Evolutionary conservation across 495 filamentous ascomycete species (phyloP), one percentile per base, ranked within the genome.

Genomic region (Hamigera avellanea): DNA sequence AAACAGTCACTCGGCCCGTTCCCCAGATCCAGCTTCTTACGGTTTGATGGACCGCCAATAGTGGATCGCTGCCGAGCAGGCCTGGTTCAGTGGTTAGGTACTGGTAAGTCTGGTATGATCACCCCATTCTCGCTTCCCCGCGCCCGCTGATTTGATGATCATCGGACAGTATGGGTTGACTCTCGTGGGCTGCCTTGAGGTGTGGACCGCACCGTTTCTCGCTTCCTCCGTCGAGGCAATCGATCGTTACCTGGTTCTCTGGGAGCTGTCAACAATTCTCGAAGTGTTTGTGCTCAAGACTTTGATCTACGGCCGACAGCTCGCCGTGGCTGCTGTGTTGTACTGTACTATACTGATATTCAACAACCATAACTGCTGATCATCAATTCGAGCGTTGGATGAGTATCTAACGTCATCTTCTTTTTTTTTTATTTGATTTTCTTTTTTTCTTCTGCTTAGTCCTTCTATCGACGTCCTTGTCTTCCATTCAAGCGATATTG

Each of bases 1-100:
- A 45, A 49, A 39, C 25, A 13, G 21, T 40, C 28, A 21, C 31
- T 36, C 43, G 42, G 39, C 32, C 46, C 32, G 26, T 41, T 45
- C 42, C 43, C 46, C 43, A 47, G 43, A 49, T 45, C 39, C 33
- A 36, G 31, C 36, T 25, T 35, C 36, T 31, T 37, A 18, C 35
- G 43, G 14, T n/a, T 14, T 35, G 30, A 10, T 44, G 15, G 19
- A 44, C 39, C 30, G 17, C 32, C 37, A 39, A 33, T 36, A 35
- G 21, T 9, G 21, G 21, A 23, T 9, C 21, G 21, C 5, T 23
- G 5, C 9, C 21, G n/a, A 12, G 6, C n/a, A 6, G 12, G 28
- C 4, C 28, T 12, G 25, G 25, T 26, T 7, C 25, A 26, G 12
- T 33, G 33, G 38, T 37, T 23, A 37, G 26, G 31, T 35, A 35